Percentiles rank a stretch among this genome's conserved stretches.
Evolutionary conservation across 139 green algal species (phyloP).

Genomic region (Gonium pectorale): DNA sequence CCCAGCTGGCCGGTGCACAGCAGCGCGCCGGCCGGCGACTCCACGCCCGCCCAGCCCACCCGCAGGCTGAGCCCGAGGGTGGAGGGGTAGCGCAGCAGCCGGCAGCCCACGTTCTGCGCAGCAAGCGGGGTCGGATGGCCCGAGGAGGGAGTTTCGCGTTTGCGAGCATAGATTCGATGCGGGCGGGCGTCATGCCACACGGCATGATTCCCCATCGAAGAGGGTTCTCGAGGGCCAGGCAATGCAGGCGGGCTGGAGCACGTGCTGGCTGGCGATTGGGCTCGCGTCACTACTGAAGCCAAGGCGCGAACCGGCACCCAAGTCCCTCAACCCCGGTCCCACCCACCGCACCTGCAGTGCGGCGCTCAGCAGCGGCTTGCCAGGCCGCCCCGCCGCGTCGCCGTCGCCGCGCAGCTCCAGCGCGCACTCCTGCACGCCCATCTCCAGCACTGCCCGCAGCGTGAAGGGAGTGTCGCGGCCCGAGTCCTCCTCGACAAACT

Average conservation of each 20-base stretch:
- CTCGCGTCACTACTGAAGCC: too few species aligned
- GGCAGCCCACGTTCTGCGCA: conserved; percentile 2
- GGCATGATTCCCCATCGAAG: too few species aligned
- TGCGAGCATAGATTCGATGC: too few species aligned
- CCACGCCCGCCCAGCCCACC: conserved; percentile 66
- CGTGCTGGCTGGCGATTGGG: too few species aligned
- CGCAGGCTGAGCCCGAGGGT: conserved; percentile 65
- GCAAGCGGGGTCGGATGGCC: too few species aligned
- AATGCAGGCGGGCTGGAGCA: too few species aligned
- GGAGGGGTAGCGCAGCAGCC: conserved; percentile 58
- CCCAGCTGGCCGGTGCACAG: conserved; percentile 67
- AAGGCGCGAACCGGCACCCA: too few species aligned
- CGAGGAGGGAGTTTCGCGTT: too few species aligned
- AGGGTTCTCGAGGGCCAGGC: too few species aligned
- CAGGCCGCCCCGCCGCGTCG: conserved; percentile 23
- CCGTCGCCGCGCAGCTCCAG: conserved; percentile 54
- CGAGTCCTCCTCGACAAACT: conserved; percentile 1
- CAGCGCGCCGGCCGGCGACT: conserved; percentile 72
- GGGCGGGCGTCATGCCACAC: too few species aligned
- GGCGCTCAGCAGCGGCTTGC: conserved; percentile 54
- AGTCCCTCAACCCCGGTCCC: too few species aligned
- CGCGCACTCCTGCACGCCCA: conserved; percentile 33
- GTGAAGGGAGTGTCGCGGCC: conserved; percentile 65
- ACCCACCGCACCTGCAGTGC: conserved; percentile 17
- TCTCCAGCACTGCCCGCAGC: conserved; percentile 64